Percentiles rank a stretch among this genome's conserved stretches.
Evolutionary conservation across 805 yeast species (phyloP).

Genomic region (Kuraishia piskuri): DNA sequence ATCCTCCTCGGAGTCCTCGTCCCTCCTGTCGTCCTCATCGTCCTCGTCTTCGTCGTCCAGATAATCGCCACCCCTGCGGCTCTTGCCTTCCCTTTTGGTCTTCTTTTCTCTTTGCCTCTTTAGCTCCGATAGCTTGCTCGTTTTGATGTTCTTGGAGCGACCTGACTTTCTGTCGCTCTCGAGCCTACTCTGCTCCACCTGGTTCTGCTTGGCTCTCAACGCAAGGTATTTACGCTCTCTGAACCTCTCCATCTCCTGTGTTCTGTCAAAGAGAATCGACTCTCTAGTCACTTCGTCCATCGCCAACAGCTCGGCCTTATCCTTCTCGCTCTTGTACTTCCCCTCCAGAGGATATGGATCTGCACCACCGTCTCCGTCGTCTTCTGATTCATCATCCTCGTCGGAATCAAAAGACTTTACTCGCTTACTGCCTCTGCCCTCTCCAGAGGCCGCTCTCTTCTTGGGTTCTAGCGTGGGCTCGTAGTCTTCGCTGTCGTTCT

Average conservation of each 20-base stretch:
- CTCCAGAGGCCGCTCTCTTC: constrained; percentile 17
- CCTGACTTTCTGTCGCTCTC: constrained; percentile 15
- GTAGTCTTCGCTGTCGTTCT: constrained; percentile 25
- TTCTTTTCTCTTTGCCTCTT: constrained; percentile 27
- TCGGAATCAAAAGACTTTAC: constrained; percentile 9
- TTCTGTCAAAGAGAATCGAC: constrained; percentile 82
- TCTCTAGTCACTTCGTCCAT: constrained; percentile 94
- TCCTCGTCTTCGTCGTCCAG: constrained; percentile 34
- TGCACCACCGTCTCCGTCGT: constrained; percentile 26
- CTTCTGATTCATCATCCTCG: constrained; percentile 28
- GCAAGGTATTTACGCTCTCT: constrained; percentile 79
- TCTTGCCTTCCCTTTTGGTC: constrained; percentile 18
- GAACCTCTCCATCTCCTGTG: constrained; percentile 83
- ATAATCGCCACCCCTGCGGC: constrained; percentile 23
- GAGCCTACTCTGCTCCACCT: constrained; percentile 25
- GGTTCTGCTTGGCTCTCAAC: constrained; percentile 63
- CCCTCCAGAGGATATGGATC: constrained; percentile 94
- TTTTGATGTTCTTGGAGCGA: constrained; percentile 17
- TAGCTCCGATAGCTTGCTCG: constrained; percentile 25
- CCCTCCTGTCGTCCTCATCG: constrained; percentile 22
- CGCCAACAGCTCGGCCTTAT: constrained; percentile 51
- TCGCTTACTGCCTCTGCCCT: constrained; percentile 3
- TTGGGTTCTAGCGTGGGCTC: constrained; percentile 23
- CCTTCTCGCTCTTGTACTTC: constrained; percentile 76
- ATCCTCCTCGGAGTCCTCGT: constrained; percentile 27